Base-by-base conservation (phyloP, 2,329 filamentous ascomycete genomes). In the Paracoccidioides brasiliensis region DNA sequence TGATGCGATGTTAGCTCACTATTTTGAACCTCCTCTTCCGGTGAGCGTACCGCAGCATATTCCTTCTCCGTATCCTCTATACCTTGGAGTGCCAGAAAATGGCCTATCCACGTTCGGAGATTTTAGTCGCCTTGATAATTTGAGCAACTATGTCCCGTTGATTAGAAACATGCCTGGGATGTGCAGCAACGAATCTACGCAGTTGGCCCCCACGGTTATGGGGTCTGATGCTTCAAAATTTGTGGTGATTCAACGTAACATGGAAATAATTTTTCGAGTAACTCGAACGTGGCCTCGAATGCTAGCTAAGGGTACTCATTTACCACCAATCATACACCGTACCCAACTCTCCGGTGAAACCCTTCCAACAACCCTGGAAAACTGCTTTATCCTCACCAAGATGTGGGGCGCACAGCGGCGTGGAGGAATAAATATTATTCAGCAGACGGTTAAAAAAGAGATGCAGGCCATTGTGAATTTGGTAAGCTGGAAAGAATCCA, bases 201-300 rank as follows among this genome's bases (percentile, higher is more conserved):
- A 28, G 32, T n/a, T 37, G 5, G 28, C 4, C 4, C 28, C 30
- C 7, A 33, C 53, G 12, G n/a, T 14, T 37, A n/a, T 2, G 8
- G 3, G 38, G 2, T 3, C 43, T 14, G 32, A 22, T n/a, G 6
- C 7, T 33, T 4, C 28, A 3, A 32, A 37, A 35, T 12, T 35
- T 51, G 32, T 9, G n/a, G n/a, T n/a, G n/a, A n/a, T 30, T 12
- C 45, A 28, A 30, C 35, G 70, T 38, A 70, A 65, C 46, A 69
- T 69, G 65, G 59, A 68, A 54, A 63, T 64, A 0, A 56, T 73
- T 5, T 63, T 71, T 14, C 64, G 69, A 49, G 62, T 68, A 4
- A 61, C 71, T 50, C 66, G 67, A 14, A 67, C 70, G 1, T 73
- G 67, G 66, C 71, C 71, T n/a, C 60, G 64, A 12, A 72, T 70